Base-by-base conservation (phyloP, 805 yeast genomes). In the Wickerhamomyces xylosicus region DNA sequence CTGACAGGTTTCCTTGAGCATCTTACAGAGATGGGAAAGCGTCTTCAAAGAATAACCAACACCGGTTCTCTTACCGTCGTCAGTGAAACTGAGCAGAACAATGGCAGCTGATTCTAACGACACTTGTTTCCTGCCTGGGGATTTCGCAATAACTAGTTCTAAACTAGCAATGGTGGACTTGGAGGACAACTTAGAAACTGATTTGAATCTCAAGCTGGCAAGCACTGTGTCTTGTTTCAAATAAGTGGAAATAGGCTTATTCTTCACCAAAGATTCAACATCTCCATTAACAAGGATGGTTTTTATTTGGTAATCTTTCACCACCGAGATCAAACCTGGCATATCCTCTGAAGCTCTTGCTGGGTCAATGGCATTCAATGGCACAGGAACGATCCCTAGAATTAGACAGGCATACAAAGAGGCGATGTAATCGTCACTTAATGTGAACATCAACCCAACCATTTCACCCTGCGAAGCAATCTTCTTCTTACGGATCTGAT, bases 1-100 rank as follows among this genome's bases (percentile, higher is more conserved):
- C 44, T 85, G 90, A 52, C 95, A 85, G 0, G 97, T 90, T 54
- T 90, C 97, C 49, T 92, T 90, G 53, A 86, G 71, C 17, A 85
- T 83, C 51, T 89, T 86, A 59, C 97, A 87, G 57, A 85, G 72
- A 2, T 85, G 80, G 48, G 89, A 59, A 11, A 92, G 63, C 37
- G 74, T 71, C 32, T 68, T 62, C 54, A 84, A 92, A 19, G 74
- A 76, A 10, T 53, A 38, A 11, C 41, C 41, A 3, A 72, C 70
- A 0, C 82, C 85, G 0, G 73, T 67, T 40, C 83, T 66, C 16
- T 74, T 67, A 49, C 82, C 82, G 50, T 86, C 95, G 0, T 87
- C 67, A 1, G 84, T 74, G 67, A 78, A 79, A 45, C 74, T 67
- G 14, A 84, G 56, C 82, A 92, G 77, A 0, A 86, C 65, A 41